These are phyloP conservation scores for Phytophthora boehmeriae DNA, from an alignment of 352 stramenopile genomes.

Conservation along the genomic window DNA sequence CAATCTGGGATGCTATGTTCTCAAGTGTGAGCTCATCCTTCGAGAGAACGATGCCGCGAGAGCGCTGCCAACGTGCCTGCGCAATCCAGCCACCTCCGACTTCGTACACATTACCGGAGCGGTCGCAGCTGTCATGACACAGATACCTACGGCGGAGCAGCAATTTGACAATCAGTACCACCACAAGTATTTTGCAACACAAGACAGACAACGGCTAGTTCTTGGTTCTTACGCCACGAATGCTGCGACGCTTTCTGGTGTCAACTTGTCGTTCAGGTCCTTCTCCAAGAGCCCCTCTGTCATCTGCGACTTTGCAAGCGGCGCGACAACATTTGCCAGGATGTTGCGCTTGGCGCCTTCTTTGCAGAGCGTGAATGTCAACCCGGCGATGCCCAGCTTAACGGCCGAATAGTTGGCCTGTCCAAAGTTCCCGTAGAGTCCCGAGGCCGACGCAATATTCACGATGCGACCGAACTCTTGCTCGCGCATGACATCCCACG, in stretches of 20 bases:
- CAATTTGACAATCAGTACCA: conserved; percentile 3
- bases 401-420: conserved; percentile 89
- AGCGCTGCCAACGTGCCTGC: conserved; percentile 79
- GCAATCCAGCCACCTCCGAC: conserved; percentile 83
- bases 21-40: conserved; percentile 55
- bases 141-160: conserved; percentile 52
- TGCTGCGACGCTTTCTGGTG: conserved; percentile 78
- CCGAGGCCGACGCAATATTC: conserved; percentile 81
- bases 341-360: conserved; percentile 83
- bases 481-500: conserved; percentile 80
- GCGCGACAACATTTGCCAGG: conserved; percentile 81
- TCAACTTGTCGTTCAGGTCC: conserved; percentile 66
- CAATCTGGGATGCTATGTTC: conserved; percentile 51
- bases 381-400: conserved; percentile 93
- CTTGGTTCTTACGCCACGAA: conserved; percentile 61
- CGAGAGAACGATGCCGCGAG: conserved; percentile 60
- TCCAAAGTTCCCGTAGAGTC: conserved; percentile 90
- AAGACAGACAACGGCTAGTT: not conserved
- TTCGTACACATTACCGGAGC: conserved; percentile 82
- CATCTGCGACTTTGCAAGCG: conserved; percentile 86
- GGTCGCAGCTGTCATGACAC: conserved; percentile 78
- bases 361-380: conserved; percentile 91
- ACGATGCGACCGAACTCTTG: conserved; percentile 88
- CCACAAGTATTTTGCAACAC: not conserved
- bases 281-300: conserved; percentile 77